A percentile compares a stretch with the other conserved stretches of the same genome.
Conservation (phyloP, 2,329 filamentous ascomycete species). For the Beauveria rudraprayagi region DNA sequence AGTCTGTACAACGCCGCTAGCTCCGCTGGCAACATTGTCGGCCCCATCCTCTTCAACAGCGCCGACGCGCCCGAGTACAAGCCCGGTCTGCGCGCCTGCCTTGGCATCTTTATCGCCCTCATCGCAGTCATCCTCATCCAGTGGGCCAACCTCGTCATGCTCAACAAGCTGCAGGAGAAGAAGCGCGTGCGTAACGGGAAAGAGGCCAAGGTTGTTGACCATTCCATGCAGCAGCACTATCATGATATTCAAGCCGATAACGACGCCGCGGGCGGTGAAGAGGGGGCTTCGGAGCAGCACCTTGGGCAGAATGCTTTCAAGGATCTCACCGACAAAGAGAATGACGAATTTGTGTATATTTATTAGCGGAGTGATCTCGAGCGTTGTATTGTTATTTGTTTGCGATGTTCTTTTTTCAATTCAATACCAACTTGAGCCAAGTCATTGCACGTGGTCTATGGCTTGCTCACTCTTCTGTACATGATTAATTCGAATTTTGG, state of each 20-base stretch:
- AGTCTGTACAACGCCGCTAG: slow-evolving; percentile 55
- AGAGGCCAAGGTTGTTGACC: slow-evolving; percentile 48
- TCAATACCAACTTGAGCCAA: no score
- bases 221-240: slow-evolving; percentile 51
- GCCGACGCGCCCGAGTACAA: slow-evolving; percentile 51
- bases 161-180: slow-evolving; percentile 49
- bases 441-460: no score
- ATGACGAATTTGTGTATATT: slow-evolving; percentile 61
- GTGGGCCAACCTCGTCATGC: slow-evolving; percentile 42
- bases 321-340: slow-evolving; percentile 57
- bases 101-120: slow-evolving; percentile 47
- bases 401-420: not conserved
- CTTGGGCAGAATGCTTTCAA: slow-evolving; percentile 44
- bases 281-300: slow-evolving; percentile 13
- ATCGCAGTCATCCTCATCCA: slow-evolving; percentile 46
- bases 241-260: slow-evolving; percentile 15
- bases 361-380: slow-evolving; percentile 30
- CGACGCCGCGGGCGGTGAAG: slow-evolving; percentile 21
- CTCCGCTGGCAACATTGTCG: slow-evolving; percentile 58
- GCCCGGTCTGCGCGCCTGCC: slow-evolving; percentile 46
- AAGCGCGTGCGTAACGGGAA: slow-evolving; percentile 53
- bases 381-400: not conserved
- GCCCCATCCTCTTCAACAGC: slow-evolving; percentile 52
- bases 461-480: not conserved
- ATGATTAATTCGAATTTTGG: no score